Base-by-base conservation (phyloP, 1,139 yeast genomes). In the Magnusiomyces tetraspermus region DNA sequence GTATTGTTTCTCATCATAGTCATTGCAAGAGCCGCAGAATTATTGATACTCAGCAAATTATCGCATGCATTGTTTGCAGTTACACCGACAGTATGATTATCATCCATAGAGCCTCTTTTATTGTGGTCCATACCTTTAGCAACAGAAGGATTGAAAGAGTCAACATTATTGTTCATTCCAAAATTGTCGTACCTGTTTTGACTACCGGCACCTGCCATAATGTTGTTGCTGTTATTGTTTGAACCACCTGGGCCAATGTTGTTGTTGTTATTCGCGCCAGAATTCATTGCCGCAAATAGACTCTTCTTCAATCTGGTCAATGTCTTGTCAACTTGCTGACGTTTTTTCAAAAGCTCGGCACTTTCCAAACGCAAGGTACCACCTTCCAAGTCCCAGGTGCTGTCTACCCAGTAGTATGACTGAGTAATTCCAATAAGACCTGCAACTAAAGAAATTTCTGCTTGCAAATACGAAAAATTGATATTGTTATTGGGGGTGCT, bases 391-490 rank as follows among this genome's bases (percentile, higher is more conserved):
- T 38, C 21, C 42, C 42, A 38, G 24, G 42, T 38, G n/a, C 42
- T 38, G 24, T 38, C 42, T 4, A 38, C 42, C 42, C 42, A 38
- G n/a, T 38, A 38, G 21, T 38, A 38, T 10, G 42, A 38, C 42
- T 38, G 42, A 5, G 42, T 19, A 38, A 38, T 38, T n/a, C 24
- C 42, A 38, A 38, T 17, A 6, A 38, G 42, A 38, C 42, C 42
- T 5, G 42, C 42, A 17, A 38, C 42, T 19, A 38, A 21, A 17
- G 42, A 38, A 22, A 38, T 38, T 38, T 38, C 42, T 5, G 42
- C 17, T 24, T 38, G 42, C 17, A 38, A 24, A 38, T 38, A 38
- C 5, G 42, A 38, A 6, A 38, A 3, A n/a, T 38, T 21, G 24
- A 38, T 38, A 5, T 10, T 21, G 15, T 21, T 36, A n/a, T 15